Evolutionary conservation across 331 rosid species (phyloP), one percentile per base, ranked within the genome.

Genomic region (Quercus tomentella): DNA sequence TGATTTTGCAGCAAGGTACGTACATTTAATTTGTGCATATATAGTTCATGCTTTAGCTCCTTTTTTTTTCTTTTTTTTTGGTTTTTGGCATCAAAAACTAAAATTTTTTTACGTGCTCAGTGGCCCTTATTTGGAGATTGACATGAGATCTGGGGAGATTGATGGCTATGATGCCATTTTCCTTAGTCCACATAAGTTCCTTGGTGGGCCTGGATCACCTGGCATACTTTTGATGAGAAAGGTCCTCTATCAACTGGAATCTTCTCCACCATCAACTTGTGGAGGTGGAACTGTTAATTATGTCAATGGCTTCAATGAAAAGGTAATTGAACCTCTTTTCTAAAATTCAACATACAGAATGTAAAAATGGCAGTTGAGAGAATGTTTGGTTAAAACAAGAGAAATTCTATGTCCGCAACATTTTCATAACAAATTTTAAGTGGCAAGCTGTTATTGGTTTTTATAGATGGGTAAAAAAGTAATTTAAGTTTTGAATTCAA

Each of bases 1-100:
- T 51, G 97, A 93, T 83, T 93, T 89, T 1, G 98, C 98, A 5
- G 97, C 97, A 43, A 85, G 98, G 98, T 94, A 84, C 7, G 15
- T 70, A 65, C 20, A 8, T 41, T 41, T 41, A 49, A n/a, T 73
- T 33, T 63, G 45, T 18, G 7, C 28, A 41, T 41, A 23, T 41
- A 67, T 52, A 58, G 51, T 75, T 56, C 3, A 45, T 7, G 14
- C 4, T 11, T 41, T 41, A 41, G 45, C 45, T 41, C 3, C 2
- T 37, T 2, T 37, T 37, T 2, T 6, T 6, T 0, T 35, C 1
- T 5, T 5, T 4, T 31, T 35, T 35, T 41, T 41, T 2, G 45
- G 45, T 37, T 41, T 41, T 41, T 41, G 45, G 45, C 12, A 41
- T 41, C 12, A 41, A 41, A 8, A 41, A 41, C 45, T 41, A 41